Conservation (phyloP, 129 eudicot species). For the Chrysanthemum lavandulifolium region DNA sequence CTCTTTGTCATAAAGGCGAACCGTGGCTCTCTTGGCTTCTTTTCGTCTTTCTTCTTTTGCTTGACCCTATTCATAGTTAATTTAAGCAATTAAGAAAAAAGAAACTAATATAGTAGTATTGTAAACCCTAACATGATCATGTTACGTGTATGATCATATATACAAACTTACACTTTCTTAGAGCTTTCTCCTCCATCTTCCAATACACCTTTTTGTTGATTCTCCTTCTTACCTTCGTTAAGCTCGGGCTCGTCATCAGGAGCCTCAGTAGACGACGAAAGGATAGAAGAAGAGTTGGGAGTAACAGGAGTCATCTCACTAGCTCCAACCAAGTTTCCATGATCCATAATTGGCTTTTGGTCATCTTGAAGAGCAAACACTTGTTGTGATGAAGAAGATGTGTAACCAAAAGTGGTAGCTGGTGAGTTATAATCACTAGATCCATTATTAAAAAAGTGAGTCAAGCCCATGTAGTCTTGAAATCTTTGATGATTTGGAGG, state of each 20-base stretch:
- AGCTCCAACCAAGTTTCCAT: constrained; percentile 31
- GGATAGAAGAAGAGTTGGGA: constrained; percentile 75
- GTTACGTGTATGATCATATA: constrained; percentile 9
- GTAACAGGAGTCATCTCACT: constrained; percentile 51
- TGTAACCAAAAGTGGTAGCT: constrained; percentile 47
- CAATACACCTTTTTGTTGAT: constrained; percentile 30
- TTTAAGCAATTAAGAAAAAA: not conserved
- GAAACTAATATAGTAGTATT: not conserved
- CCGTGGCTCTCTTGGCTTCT: constrained; percentile 68
- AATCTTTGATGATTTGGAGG: constrained; percentile 38
- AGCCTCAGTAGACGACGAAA: constrained; percentile 71
- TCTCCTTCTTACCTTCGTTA: constrained; percentile 35
- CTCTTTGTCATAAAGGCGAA: constrained; percentile 95
- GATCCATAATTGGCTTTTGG: constrained; percentile 26
- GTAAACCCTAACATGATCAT: constrained; percentile 16
- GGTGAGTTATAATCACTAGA: constrained; percentile 41
- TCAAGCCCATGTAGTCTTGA: constrained; percentile 50
- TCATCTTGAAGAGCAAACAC: constrained; percentile 34
- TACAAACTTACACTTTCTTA: constrained; percentile 68
- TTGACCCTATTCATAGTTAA: constrained; percentile 36
- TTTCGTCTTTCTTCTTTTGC: constrained; percentile 57
- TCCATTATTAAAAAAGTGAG: constrained; percentile 52
- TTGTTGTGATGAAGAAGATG: constrained; percentile 39
- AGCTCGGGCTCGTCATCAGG: constrained; percentile 52
- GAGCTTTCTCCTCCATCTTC: constrained; percentile 62